Conservation (phyloP, 2,329 filamentous ascomycete genomes). For the Clonostachys chloroleuca region DNA sequence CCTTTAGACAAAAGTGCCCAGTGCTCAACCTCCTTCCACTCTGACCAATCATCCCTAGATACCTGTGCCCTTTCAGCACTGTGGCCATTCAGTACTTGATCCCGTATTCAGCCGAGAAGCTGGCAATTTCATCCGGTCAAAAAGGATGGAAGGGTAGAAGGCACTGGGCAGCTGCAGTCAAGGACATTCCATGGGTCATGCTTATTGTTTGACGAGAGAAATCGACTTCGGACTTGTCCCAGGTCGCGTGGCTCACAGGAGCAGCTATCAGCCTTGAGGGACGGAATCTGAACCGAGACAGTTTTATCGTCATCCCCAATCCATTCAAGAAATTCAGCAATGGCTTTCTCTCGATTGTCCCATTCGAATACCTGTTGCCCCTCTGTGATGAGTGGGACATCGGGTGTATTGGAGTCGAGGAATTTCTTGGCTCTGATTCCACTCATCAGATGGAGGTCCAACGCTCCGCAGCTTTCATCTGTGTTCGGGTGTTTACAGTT, state of each 20-base stretch:
- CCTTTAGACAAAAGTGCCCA: constrained; percentile 24
- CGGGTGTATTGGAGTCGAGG: neutral
- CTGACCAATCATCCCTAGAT: constrained; percentile 18
- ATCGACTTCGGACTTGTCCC: neutral
- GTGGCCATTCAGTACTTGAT: neutral
- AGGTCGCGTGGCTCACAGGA: neutral
- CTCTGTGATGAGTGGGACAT: neutral
- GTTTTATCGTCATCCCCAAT: neutral
- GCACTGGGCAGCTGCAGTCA: neutral
- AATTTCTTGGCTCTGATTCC: neutral
- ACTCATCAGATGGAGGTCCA: neutral
- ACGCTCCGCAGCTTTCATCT: neutral
- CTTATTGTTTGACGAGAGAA: neutral
- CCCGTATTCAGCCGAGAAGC: neutral
- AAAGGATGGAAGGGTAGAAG: neutral
- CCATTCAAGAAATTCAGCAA: neutral
- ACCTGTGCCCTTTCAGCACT: constrained; percentile 8
- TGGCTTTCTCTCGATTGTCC: neutral
- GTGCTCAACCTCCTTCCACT: constrained; percentile 22
- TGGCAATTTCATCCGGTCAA: neutral
- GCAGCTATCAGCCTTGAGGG: neutral
- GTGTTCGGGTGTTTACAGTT: neutral
- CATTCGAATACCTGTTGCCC: neutral
- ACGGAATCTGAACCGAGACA: neutral
- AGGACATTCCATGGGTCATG: neutral